Base-by-base conservation (phyloP, 768 basidiomycete genomes). In the Mycena epipterygia region DNA sequence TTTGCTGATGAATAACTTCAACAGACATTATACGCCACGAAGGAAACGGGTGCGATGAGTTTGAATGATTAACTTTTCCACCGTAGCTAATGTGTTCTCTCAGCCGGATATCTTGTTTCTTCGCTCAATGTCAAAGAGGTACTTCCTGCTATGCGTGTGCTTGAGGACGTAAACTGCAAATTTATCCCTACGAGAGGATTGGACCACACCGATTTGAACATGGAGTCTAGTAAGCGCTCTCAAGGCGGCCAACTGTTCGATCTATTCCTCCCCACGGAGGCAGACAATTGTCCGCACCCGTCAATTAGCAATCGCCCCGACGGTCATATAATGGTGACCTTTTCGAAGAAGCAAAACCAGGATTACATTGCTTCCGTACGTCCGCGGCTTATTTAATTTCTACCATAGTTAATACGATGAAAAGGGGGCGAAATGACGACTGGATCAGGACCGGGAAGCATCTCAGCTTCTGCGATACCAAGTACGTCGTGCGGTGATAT, bases 291-390 rank as follows among this genome's bases (percentile, higher is more conserved):
- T n/a, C 71, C 71, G 3, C 67, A 72, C 19, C 64, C 66, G 8
- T 53, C 72, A 12, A 56, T 75, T 5, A 71, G 68, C 4, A 78
- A 76, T 35, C 68, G 76, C 8, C 68, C 72, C 3, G 73, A 76
- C 33, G 74, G 76, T 4, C 74, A 75, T 57, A 70, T 76, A 76
- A 76, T 6, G 78, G 76, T 2, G 77, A 77, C 53, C 61, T 79
- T 1, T 78, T 79, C 58, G 78, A 78, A 48, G 74, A 78, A 64
- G 70, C 73, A 11, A 42, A 73, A 39, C 75, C 75, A 1, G 76
- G 76, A 23, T 68, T 71, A 29, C 78, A 76, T 48, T 57, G 72
- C 23, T 79, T 79, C 70, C 76, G 77, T 75, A 70, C 25, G 67
- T 62, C 0, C 1, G 23, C 5, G 6, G 25, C 23, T 9, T n/a